Percentiles rank a stretch among this genome's conserved stretches.
Evolutionary conservation across 148 eudicot genomes (phyloP).

Genomic region (Fagopyrum homotropicum): DNA sequence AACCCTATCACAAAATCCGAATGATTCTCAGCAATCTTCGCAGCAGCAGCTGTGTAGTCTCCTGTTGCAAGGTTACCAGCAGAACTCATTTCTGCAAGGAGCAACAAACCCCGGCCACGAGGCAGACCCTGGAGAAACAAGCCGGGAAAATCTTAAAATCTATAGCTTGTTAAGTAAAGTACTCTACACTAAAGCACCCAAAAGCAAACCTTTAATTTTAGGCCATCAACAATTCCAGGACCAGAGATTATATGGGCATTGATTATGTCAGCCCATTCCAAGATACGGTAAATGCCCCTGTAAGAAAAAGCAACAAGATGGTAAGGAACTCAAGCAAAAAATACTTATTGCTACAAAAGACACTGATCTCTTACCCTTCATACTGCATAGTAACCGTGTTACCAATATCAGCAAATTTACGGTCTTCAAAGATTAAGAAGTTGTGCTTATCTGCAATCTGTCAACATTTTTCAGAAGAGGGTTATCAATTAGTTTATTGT

Average conservation of each 20-base stretch:
- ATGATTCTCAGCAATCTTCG: constrained; percentile 81
- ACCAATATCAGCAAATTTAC: constrained; percentile 97
- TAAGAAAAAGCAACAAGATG: constrained; percentile 17
- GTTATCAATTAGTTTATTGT: background rate
- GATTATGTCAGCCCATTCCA: constrained; percentile 96
- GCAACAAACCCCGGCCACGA: constrained; percentile 74
- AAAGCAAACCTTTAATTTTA: constrained; percentile 63
- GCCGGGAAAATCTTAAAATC: background rate
- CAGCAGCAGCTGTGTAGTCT: constrained; percentile 93
- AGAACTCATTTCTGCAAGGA: constrained; percentile 98
- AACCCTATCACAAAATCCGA: constrained; percentile 96
- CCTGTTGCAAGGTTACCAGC: constrained; percentile 94
- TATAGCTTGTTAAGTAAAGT: background rate
- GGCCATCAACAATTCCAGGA: constrained; percentile 95
- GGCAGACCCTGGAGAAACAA: constrained; percentile 59
- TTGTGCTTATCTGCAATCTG: constrained; percentile 94
- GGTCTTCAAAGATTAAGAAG: constrained; percentile 90
- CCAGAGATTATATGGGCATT: constrained; percentile 97
- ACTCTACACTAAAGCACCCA: background rate
- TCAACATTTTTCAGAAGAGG: background rate
- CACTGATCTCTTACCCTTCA: constrained; percentile 55
- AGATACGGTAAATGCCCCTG: constrained; percentile 78
- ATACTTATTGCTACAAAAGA: background rate
- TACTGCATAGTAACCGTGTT: constrained; percentile 97
- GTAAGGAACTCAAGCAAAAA: background rate